Conservation (phyloP, 768 basidiomycete genomes). For the Hydnomerulius pinastri region DNA sequence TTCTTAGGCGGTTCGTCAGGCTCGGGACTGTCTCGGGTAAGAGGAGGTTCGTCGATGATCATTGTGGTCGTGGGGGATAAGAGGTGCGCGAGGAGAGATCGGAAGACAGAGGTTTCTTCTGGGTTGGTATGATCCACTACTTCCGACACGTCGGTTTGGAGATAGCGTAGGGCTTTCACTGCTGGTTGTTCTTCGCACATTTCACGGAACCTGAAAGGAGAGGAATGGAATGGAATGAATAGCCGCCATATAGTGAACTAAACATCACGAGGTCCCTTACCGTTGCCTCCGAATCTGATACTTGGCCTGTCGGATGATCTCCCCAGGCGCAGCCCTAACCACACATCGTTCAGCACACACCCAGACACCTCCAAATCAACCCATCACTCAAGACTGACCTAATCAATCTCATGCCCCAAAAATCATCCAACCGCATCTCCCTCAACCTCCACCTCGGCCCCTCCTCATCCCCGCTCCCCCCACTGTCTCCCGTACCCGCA, state of each 20-base stretch:
- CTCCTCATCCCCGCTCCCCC: conserved; percentile 10
- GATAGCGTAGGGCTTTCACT: conserved; percentile 68
- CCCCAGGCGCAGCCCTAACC: conserved; percentile 58
- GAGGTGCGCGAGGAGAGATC: conserved; percentile 65
- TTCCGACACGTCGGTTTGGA: conserved; percentile 67
- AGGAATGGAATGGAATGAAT: not conserved
- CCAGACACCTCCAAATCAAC: not conserved
- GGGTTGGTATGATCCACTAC: conserved; percentile 70
- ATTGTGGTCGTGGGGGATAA: conserved; percentile 40
- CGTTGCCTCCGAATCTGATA: conserved; percentile 72
- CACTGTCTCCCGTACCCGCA: not conserved
- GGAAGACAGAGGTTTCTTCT: conserved; percentile 63
- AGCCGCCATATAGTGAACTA: not conserved
- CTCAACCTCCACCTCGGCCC: conserved; percentile 10
- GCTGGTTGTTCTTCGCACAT: conserved; percentile 64
- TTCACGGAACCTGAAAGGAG: conserved; percentile 67
- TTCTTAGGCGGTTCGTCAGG: conserved; percentile 42
- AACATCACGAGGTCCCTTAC: conserved; percentile 40
- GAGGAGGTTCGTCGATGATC: not conserved
- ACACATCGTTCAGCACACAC: not conserved
- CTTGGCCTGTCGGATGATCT: conserved; percentile 62
- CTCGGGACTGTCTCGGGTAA: conserved; percentile 16
- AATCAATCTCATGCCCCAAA: conserved; percentile 72
- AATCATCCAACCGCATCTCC: conserved; percentile 66
- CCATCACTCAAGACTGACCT: conserved; percentile 44